phyloP scores from a whole-genome alignment of 352 stramenopile genomes.

The Phytophthora cryptogea region DNA sequence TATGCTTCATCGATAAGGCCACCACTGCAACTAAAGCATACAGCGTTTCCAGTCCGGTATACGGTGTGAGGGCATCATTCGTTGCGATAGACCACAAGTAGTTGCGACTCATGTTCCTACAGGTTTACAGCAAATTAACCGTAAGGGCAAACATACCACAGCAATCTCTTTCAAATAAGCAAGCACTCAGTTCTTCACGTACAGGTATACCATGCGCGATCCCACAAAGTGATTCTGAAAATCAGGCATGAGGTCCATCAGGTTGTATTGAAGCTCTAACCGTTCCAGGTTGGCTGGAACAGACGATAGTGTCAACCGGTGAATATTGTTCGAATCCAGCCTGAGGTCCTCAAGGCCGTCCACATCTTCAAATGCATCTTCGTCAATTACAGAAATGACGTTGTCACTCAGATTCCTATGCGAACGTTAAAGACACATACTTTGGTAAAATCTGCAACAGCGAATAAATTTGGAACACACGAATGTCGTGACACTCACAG shows the following conservation, averaged over 20 bases:
- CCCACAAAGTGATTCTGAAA: constrained; percentile 38
- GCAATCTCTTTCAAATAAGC: background rate
- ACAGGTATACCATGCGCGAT: constrained; percentile 51
- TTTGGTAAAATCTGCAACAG: no score
- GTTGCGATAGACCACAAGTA: constrained; percentile 61
- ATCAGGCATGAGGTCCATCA: constrained; percentile 59
- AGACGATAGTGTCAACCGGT: constrained; percentile 41
- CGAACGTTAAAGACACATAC: no score
- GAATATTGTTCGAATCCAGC: constrained; percentile 55
- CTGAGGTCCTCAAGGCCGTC: constrained; percentile 46
- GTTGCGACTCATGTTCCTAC: constrained; percentile 69
- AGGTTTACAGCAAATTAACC: constrained; percentile 2
- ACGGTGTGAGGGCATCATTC: constrained; percentile 54
- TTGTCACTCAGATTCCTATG: constrained; percentile 71
- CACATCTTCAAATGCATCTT: constrained; percentile 53
- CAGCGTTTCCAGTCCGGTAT: constrained; percentile 45
- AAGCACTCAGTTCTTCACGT: constrained; percentile 19
- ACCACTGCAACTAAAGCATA: constrained; percentile 28
- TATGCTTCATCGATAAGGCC: background rate
- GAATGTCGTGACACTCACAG: constrained; percentile 38
- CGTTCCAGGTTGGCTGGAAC: constrained; percentile 47
- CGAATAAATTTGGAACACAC: no score
- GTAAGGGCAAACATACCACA: background rate
- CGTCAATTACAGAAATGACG: constrained; percentile 63
- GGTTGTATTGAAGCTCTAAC: constrained; percentile 58